phyloP scores from a whole-genome alignment of 371 early-diverging fungal species.

The Mucor lusitanicus region DNA sequence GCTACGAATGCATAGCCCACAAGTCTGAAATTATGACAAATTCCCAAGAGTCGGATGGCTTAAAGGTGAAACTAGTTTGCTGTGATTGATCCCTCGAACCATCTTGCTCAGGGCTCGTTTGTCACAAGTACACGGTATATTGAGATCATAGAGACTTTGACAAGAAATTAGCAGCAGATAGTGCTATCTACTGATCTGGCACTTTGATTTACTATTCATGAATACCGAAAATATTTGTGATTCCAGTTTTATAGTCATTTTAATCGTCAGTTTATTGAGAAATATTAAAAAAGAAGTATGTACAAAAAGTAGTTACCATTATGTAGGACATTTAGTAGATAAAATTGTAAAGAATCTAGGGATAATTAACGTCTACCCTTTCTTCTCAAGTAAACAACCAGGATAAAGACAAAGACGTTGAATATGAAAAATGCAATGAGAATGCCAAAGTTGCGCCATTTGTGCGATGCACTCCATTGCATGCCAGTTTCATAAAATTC shows the following conservation, averaged over 20 bases:
- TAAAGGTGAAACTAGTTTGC: too few relatives aligned
- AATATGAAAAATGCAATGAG: slow-evolving; percentile 52
- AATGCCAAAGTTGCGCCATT: slow-evolving; percentile 72
- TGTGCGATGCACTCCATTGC: slow-evolving; percentile 57
- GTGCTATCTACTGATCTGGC: too few relatives aligned
- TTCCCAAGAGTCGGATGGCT: not conserved
- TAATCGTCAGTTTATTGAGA: not conserved
- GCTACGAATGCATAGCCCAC: not conserved
- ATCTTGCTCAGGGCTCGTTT: too few relatives aligned
- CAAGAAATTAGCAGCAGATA: too few relatives aligned
- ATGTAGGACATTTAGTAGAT: not conserved
- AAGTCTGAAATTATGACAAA: not conserved
- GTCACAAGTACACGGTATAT: too few relatives aligned
- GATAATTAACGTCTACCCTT: slow-evolving; percentile 24
- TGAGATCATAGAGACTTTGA: too few relatives aligned
- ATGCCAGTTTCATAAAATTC: slow-evolving; percentile 52
- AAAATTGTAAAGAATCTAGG: not conserved
- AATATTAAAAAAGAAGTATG: not conserved
- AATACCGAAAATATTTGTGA: too few relatives aligned
- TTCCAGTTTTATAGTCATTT: too few relatives aligned
- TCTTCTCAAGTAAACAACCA: slow-evolving; percentile 23
- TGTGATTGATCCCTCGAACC: too few relatives aligned
- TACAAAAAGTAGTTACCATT: not conserved
- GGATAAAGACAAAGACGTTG: slow-evolving; percentile 43
- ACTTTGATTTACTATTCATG: too few relatives aligned